Percentiles rank a stretch among this genome's conserved stretches.
phyloP scores from a whole-genome alignment of 352 stramenopile genomes.

The Halophytophthora batemanensis region DNA sequence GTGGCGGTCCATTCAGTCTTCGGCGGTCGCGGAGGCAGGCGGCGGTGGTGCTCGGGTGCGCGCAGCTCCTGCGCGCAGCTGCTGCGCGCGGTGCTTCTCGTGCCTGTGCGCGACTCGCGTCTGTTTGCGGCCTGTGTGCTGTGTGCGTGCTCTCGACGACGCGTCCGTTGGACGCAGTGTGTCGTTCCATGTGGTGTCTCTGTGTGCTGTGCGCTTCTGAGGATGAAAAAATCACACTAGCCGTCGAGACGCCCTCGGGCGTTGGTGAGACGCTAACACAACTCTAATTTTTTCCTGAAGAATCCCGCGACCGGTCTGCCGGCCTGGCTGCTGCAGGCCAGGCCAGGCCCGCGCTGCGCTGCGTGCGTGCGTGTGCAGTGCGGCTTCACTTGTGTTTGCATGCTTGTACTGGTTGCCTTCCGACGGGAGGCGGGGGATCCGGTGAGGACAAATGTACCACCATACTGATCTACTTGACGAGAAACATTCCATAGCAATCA shows the following conservation, averaged over 20 bases:
- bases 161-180: neutral
- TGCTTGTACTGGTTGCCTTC: slow-evolving; percentile 3
- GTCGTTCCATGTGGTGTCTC: slow-evolving; percentile 2
- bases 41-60: too few species aligned
- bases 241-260: slow-evolving; percentile 28
- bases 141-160: neutral
- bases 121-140: too few species aligned
- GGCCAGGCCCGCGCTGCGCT: too few species aligned
- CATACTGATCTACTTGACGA: slow-evolving; percentile 73
- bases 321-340: neutral
- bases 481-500: slow-evolving; percentile 73
- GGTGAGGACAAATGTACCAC: slow-evolving; percentile 69
- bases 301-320: slow-evolving; percentile 15
- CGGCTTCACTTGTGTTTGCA: slow-evolving; percentile 2
- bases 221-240: slow-evolving; percentile 75
- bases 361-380: slow-evolving; percentile 5
- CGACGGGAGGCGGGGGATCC: slow-evolving; percentile 21
- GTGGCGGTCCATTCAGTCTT: neutral
- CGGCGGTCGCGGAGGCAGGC: neutral
- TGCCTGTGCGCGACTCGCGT: too few species aligned
- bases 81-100: too few species aligned
- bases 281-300: slow-evolving; percentile 90
- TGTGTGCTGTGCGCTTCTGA: slow-evolving; percentile 32
- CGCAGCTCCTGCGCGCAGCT: too few species aligned
- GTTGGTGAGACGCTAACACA: slow-evolving; percentile 49